phyloP scores from a whole-genome alignment of 331 rosid species.

The Malus hybrid region DNA sequence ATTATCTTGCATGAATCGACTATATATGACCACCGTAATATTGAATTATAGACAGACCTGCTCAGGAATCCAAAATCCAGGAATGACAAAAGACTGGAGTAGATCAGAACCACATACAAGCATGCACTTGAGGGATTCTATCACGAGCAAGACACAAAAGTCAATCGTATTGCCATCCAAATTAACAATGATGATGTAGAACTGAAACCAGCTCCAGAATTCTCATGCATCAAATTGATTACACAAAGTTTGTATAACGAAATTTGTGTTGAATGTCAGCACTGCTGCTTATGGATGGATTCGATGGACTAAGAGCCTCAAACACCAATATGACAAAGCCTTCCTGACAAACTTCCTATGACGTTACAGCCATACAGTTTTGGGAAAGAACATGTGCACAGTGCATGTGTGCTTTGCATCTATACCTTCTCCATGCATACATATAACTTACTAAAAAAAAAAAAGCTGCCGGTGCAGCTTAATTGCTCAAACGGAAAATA shows the following conservation, averaged over 20 bases:
- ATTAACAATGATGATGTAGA: background rate
- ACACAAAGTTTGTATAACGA: background rate
- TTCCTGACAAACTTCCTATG: background rate
- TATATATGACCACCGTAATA: background rate
- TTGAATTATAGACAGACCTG: conserved; percentile 37
- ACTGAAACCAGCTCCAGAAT: background rate
- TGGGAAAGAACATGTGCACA: no score
- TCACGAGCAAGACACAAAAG: conserved; percentile 17
- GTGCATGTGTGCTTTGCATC: no score
- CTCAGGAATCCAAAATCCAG: conserved; percentile 67
- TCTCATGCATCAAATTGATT: background rate
- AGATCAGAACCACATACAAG: conserved; percentile 93
- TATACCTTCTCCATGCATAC: no score
- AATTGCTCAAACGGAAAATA: background rate
- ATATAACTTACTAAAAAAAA: no score
- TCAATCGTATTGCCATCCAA: background rate
- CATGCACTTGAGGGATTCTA: conserved; percentile 78
- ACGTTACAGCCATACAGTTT: background rate
- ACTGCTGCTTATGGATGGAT: background rate
- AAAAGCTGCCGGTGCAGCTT: background rate
- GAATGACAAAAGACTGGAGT: conserved; percentile 66
- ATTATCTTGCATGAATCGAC: background rate
- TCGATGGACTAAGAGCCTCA: background rate
- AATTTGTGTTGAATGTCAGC: background rate
- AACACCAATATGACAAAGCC: background rate